Evolutionary conservation across 2,329 filamentous ascomycete species (phyloP).

Genomic region (Calonectria pseudoturangicola): DNA sequence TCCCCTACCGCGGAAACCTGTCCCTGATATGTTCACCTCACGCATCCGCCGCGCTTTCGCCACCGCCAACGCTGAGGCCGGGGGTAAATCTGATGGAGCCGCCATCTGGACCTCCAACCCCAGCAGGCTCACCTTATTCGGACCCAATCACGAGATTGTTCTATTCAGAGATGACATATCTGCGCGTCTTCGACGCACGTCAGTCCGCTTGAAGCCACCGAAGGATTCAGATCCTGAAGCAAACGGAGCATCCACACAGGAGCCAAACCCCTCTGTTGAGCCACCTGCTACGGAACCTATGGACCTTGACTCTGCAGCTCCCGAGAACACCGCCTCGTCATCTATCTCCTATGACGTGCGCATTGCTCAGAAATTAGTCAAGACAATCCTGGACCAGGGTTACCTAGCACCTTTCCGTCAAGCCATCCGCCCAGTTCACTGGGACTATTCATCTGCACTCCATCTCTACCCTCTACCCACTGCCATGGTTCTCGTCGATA

Average conservation of each 20-base stretch:
- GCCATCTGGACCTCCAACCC: constrained; percentile 95
- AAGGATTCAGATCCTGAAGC: constrained; percentile 59
- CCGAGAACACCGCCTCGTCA: constrained; percentile 59
- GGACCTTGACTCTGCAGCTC: constrained; percentile 62
- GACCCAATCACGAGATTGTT: constrained; percentile 89
- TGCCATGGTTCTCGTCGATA: constrained; percentile 87
- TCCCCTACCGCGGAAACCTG: constrained; percentile 79
- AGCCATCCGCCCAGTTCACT: constrained; percentile 86
- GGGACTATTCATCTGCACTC: constrained; percentile 87
- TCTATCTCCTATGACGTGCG: constrained; percentile 69
- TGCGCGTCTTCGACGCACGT: constrained; percentile 83
- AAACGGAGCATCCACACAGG: constrained; percentile 52
- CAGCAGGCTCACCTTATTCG: constrained; percentile 87
- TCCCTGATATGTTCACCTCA: constrained; percentile 94
- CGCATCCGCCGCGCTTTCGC: constrained; percentile 88
- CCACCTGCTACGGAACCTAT: constrained; percentile 57
- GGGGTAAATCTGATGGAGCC: constrained; percentile 68
- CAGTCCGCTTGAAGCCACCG: constrained; percentile 79
- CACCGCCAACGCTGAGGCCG: constrained; percentile 82
- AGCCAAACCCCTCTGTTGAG: constrained; percentile 40
- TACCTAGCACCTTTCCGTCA: constrained; percentile 91
- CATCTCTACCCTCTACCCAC: constrained; percentile 93
- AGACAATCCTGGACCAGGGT: constrained; percentile 93
- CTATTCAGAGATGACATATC: constrained; percentile 92
- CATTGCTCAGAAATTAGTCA: constrained; percentile 85